Conservation (phyloP, 2,329 filamentous ascomycete species). For the Colletotrichum somersetense region DNA sequence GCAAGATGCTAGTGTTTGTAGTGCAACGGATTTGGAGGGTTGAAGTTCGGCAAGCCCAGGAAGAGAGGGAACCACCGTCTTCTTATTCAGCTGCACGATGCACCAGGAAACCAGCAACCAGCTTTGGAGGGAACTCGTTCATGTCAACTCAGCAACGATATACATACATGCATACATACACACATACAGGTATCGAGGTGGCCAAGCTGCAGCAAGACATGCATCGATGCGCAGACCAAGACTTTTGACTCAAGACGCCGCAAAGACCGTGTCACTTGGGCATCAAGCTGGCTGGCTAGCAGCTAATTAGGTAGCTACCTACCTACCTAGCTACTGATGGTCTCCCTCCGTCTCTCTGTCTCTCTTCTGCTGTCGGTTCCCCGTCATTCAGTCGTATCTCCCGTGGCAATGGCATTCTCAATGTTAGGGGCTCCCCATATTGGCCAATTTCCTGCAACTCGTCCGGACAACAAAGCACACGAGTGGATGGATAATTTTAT, state of each 20-base stretch:
- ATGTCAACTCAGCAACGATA: slow-evolving; percentile 27
- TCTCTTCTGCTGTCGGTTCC: neutral
- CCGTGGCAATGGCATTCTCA: slow-evolving; percentile 31
- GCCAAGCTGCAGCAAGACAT: slow-evolving; percentile 16
- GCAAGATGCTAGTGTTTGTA: neutral
- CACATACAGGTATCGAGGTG: neutral
- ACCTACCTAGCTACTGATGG: neutral
- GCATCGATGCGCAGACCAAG: slow-evolving; percentile 5
- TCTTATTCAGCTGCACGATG: slow-evolving; percentile 18
- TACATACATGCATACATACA: neutral
- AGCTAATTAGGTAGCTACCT: no score
- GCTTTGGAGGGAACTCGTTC: slow-evolving; percentile 6
- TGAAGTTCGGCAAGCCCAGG: neutral
- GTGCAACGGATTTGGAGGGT: neutral
- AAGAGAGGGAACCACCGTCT: slow-evolving; percentile 17
- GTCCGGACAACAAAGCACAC: slow-evolving; percentile 30
- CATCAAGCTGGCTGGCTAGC: neutral
- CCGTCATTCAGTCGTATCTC: slow-evolving; percentile 10
- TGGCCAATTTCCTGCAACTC: slow-evolving; percentile 33
- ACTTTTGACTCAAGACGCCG: neutral
- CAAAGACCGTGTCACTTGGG: neutral
- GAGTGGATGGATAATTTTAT: slow-evolving; percentile 36
- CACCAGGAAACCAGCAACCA: neutral
- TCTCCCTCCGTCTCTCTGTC: neutral
- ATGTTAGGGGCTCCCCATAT: slow-evolving; percentile 29